Base-by-base conservation (phyloP, 441 rosid species). In the Biscutella laevigata region DNA sequence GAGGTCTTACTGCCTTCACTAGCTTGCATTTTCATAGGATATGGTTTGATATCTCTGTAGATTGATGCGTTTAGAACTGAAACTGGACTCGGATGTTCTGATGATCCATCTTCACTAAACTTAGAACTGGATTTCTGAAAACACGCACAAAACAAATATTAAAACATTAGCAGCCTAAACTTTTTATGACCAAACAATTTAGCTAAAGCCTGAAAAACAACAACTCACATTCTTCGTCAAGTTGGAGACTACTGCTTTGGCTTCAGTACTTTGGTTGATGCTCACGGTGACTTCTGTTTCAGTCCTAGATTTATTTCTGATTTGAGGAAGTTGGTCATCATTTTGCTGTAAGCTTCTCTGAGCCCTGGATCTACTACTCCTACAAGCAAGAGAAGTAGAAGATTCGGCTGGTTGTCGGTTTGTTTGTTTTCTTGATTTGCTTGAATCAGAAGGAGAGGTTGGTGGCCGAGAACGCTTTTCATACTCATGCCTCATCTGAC, bases 51-150 rank as follows among this genome's bases (percentile, higher is more conserved):
- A 60, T 80, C 94, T 64, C 58, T 57, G 66, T 80, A 80, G 15
- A 70, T 57, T 17, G 73, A 73, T 41, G 68, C 47, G 54, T 82
- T 91, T 44, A 91, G 90, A 53, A 91, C 98, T 25, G 96, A 88
- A 41, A 88, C 77, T 0, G 96, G 98, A 74, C 94, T 91, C 34
- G 75, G 94, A 64, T 85, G 85, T 68, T 88, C 20, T 22, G 46
- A 61, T 11, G 72, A 55, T 54, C 72, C 75, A 42, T 75, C 86
- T 62, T 83, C 83, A 61, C 66, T 71, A 42, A 68, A 37, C 48
- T 57, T 66, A 32, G 72, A 60, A 60, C 45, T 40, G 62, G 85
- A 57, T 55, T 67, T 77, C 92, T 91, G 66, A 33, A 33, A 22
- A 56, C 21, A 52, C 70, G 29, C 6, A 62, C n/a, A 15, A 66